phyloP scores from a whole-genome alignment of 2,329 filamentous ascomycete species.

The Emergomyces orientalis region DNA sequence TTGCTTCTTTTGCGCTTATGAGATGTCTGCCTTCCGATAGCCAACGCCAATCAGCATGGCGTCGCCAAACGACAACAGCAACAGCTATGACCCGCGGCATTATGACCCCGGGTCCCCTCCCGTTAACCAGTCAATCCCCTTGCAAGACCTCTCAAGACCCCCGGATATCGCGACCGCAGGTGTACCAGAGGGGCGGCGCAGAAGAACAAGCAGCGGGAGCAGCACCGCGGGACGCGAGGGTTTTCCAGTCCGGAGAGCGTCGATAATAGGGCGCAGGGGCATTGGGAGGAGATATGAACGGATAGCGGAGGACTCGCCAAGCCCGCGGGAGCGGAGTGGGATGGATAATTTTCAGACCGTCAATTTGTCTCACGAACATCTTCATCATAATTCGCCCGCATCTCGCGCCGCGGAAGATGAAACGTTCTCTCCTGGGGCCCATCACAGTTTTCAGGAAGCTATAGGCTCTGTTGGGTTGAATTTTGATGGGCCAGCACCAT shows the following conservation, averaged over 20 bases:
- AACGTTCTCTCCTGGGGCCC: slow-evolving; percentile 22
- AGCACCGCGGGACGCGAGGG: slow-evolving; percentile 33
- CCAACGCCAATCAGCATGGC: slow-evolving; percentile 33
- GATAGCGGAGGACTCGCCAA: slow-evolving; percentile 45
- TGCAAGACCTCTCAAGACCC: slow-evolving; percentile 51
- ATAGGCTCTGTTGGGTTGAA: slow-evolving; percentile 36
- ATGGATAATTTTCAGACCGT: slow-evolving; percentile 14
- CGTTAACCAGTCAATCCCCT: slow-evolving; percentile 53
- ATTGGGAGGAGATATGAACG: slow-evolving; percentile 42
- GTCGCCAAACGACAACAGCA: slow-evolving; percentile 17
- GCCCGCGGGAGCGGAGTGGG: slow-evolving; percentile 27
- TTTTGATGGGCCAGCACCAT: slow-evolving; percentile 24
- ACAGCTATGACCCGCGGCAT: slow-evolving; percentile 5
- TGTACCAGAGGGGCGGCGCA: slow-evolving; percentile 22
- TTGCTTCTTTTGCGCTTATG: slow-evolving; percentile 13
- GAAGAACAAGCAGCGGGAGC: slow-evolving; percentile 21
- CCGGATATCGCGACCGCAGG: slow-evolving; percentile 24
- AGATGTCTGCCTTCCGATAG: slow-evolving; percentile 33
- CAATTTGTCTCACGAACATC: slow-evolving; percentile 19
- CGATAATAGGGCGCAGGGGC: slow-evolving; percentile 32
- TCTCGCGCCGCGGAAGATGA: background rate
- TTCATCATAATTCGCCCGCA: slow-evolving; percentile 8
- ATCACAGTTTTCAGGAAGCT: slow-evolving; percentile 34
- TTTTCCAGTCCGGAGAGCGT: slow-evolving; percentile 37
- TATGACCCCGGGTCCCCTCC: slow-evolving; percentile 23